Evolutionary conservation across 768 basidiomycete genomes (phyloP).

Genomic region (Mycena vitilis): DNA sequence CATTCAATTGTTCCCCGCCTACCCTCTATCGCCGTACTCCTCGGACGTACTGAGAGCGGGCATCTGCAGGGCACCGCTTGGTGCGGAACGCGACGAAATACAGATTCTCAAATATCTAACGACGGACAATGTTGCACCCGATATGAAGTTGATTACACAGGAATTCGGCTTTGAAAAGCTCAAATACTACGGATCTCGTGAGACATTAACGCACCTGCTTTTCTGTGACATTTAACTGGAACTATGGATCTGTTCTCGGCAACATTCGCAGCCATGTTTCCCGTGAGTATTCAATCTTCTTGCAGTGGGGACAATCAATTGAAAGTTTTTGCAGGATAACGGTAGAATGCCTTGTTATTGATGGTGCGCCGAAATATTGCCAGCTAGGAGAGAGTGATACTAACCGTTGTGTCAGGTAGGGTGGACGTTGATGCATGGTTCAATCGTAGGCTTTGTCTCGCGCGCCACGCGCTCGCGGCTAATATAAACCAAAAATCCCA

Average conservation of each 20-base stretch:
- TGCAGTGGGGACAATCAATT: neutral
- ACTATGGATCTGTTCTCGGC: constrained; percentile 44
- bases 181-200: constrained; percentile 45
- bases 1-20: too few relatives aligned
- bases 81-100: constrained; percentile 44
- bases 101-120: constrained; percentile 44
- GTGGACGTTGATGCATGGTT: constrained; percentile 37
- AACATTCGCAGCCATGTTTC: constrained; percentile 50
- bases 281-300: constrained; percentile 35
- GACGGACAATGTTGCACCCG: constrained; percentile 52
- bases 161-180: constrained; percentile 49
- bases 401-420: constrained; percentile 12
- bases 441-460: constrained; percentile 19
- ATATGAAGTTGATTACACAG: constrained; percentile 51
- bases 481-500: neutral
- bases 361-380: constrained; percentile 36
- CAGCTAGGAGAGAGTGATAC: neutral
- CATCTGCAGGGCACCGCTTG: constrained; percentile 36
- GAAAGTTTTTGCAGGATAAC: constrained; percentile 38
- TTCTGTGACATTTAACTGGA: too few relatives aligned
- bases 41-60: too few relatives aligned
- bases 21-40: too few relatives aligned
- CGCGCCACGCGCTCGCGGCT: too few relatives aligned
- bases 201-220: constrained; percentile 10
- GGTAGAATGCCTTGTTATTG: constrained; percentile 48